These are phyloP conservation scores for Dactylis glomerata DNA, from an alignment of 176 grass and related monocot species.

Conservation along the genomic window DNA sequence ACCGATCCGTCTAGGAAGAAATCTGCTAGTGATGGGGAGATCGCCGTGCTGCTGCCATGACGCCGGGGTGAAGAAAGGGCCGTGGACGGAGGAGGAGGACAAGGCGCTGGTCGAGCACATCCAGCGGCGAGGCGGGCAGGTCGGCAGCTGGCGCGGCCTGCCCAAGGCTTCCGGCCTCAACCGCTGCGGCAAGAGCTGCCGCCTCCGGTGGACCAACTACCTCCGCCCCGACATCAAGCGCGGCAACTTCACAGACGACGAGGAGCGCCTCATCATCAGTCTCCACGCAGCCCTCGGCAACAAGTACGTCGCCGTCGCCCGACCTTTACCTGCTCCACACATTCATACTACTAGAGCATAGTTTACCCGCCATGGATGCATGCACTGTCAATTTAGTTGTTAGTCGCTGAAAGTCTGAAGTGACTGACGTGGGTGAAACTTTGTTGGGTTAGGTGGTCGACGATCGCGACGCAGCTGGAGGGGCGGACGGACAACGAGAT, in stretches of 20 bases:
- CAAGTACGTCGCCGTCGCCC: conserved; percentile 40
- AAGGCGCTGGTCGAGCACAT: conserved; percentile 46
- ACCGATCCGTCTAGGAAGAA: neutral
- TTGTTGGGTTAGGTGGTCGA: conserved; percentile 55
- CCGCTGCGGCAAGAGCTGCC: conserved; percentile 89
- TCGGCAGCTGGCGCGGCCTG: conserved; percentile 56
- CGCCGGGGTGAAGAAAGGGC: conserved; percentile 49
- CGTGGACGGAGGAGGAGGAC: conserved; percentile 80
- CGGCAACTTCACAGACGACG: conserved; percentile 67
- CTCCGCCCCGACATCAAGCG: conserved; percentile 82
- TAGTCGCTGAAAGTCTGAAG: neutral
- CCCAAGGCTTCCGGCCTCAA: conserved; percentile 58
- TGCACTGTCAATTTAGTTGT: neutral
- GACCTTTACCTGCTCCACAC: neutral
- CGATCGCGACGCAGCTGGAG: conserved; percentile 57
- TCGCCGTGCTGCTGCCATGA: conserved; percentile 64
- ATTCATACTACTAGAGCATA: neutral
- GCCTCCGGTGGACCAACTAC: conserved; percentile 93
- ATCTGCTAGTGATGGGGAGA: conserved; percentile 39
- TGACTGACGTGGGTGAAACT: neutral
- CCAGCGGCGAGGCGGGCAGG: conserved; percentile 36
- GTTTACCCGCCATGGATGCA: neutral
- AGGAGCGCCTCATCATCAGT: conserved; percentile 65
- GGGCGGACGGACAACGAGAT: conserved; percentile 73
- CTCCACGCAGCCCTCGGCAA: conserved; percentile 68